These are phyloP conservation scores for Penicillium daleae DNA, from an alignment of 495 filamentous ascomycete species.

Conservation along the genomic window DNA sequence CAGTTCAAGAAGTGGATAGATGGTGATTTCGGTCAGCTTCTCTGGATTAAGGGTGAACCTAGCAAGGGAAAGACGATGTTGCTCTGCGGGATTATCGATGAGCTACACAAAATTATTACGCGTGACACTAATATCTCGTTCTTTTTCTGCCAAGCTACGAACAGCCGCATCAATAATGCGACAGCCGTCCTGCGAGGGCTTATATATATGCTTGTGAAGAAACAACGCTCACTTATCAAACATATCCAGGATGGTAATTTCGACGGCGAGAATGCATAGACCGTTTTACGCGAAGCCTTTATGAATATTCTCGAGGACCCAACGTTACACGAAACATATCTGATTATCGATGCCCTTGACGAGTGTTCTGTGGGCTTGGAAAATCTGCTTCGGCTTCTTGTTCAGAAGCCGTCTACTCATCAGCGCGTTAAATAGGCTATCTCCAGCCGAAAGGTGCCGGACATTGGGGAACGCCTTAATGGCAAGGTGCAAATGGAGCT, in stretches of 20 bases:
- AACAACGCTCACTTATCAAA: slow-evolving; percentile 35
- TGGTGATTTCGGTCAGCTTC: slow-evolving; percentile 7
- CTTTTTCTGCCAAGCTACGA: slow-evolving; percentile 52
- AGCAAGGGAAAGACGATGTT: slow-evolving; percentile 44
- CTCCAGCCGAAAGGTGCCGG: slow-evolving; percentile 31
- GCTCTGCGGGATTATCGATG: slow-evolving; percentile 43
- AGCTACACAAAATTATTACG: slow-evolving; percentile 25
- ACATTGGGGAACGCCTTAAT: slow-evolving; percentile 24
- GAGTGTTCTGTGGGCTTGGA: slow-evolving; percentile 40
- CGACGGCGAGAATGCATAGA: slow-evolving; percentile 1
- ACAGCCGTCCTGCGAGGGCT: slow-evolving; percentile 45
- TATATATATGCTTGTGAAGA: slow-evolving; percentile 40
- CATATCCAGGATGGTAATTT: slow-evolving; percentile 30
- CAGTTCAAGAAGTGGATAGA: slow-evolving; percentile 32
- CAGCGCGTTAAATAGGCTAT: slow-evolving; percentile 36
- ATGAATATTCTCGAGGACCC: slow-evolving; percentile 20
- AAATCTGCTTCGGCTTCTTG: slow-evolving; percentile 39
- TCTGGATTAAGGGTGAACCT: slow-evolving; percentile 32
- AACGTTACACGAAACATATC: slow-evolving; percentile 28
- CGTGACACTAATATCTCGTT: slow-evolving; percentile 32
- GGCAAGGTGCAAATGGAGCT: slow-evolving; percentile 9
- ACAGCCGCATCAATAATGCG: slow-evolving; percentile 39
- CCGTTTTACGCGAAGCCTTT: not conserved
- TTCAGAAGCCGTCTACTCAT: slow-evolving; percentile 10
- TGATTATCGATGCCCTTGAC: slow-evolving; percentile 55